A percentile compares a stretch with the other conserved stretches of the same genome.
These are phyloP conservation scores for Gossypium schwendimanii DNA, from an alignment of 441 rosid species.

Conservation along the genomic window DNA sequence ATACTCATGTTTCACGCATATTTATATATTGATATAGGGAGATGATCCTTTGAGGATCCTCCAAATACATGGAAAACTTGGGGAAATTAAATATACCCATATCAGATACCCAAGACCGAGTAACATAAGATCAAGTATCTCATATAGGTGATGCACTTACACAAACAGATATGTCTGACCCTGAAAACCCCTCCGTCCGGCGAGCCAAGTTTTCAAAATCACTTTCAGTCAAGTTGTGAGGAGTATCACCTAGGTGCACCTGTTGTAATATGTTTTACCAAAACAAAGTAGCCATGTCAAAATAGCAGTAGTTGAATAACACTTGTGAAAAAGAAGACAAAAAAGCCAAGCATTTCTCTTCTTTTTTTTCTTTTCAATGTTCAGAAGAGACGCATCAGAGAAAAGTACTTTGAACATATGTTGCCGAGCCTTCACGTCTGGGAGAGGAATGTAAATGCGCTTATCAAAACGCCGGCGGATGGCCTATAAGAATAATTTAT, in stretches of 20 bases:
- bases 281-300: conserved; percentile 3
- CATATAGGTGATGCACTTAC: conserved; percentile 40
- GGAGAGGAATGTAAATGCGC: conserved; percentile 98
- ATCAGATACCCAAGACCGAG: not conserved
- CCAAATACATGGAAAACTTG: not conserved
- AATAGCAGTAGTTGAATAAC: not conserved
- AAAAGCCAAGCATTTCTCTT: not conserved
- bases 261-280: conserved; percentile 23
- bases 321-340: not conserved
- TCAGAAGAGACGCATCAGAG: not conserved
- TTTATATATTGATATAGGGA: not conserved
- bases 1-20: not conserved
- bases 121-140: conserved; percentile 3
- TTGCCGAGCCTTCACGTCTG: conserved; percentile 88
- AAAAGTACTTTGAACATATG: conserved; percentile 92
- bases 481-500: conserved; percentile 56
- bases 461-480: conserved; percentile 96
- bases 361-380: not conserved
- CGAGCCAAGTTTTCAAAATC: conserved; percentile 85
- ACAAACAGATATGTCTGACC: conserved; percentile 96
- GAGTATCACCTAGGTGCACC: conserved; percentile 99
- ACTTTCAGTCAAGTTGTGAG: conserved; percentile 83
- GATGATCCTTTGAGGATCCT: not conserved
- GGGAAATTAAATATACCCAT: not conserved
- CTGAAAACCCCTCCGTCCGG: conserved; percentile 88